These are phyloP conservation scores for Sporisorium scitamineum DNA, from an alignment of 1,284 basidiomycete genomes.

Conservation along the genomic window DNA sequence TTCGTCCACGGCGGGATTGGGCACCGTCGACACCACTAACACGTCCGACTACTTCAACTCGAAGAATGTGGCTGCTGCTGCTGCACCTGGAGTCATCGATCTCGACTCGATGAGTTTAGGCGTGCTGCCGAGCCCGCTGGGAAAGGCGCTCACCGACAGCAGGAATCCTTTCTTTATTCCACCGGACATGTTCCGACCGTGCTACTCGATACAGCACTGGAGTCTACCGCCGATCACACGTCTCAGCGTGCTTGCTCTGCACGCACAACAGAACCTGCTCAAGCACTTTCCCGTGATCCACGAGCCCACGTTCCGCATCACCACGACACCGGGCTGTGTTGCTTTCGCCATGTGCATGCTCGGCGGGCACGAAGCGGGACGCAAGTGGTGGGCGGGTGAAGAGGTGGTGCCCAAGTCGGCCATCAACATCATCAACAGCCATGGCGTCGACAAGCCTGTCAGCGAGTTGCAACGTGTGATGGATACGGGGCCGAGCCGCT, in stretches of 20 bases:
- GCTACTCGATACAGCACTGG: slow-evolving; percentile 62
- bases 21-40: slow-evolving; percentile 31
- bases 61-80: slow-evolving; percentile 18
- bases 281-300: slow-evolving; percentile 63
- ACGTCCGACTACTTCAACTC: slow-evolving; percentile 51
- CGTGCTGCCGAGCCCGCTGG: slow-evolving; percentile 33
- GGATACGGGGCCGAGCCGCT: slow-evolving; percentile 22
- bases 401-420: slow-evolving; percentile 56
- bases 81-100: slow-evolving; percentile 1
- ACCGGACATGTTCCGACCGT: slow-evolving; percentile 53
- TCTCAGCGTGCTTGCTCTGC: slow-evolving; percentile 57
- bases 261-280: slow-evolving; percentile 61
- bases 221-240: slow-evolving; percentile 54
- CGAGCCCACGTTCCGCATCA: slow-evolving; percentile 63
- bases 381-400: slow-evolving; percentile 63
- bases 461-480: slow-evolving; percentile 10
- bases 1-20: slow-evolving; percentile 32
- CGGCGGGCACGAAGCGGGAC: slow-evolving; percentile 55
- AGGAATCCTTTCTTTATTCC: slow-evolving; percentile 62
- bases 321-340: slow-evolving; percentile 57
- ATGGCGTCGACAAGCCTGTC: slow-evolving; percentile 8
- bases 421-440: slow-evolving; percentile 39
- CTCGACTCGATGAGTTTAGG: slow-evolving; percentile 21
- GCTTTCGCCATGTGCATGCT: slow-evolving; percentile 63
- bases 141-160: slow-evolving; percentile 50